These are phyloP conservation scores for Zoysia pacifica DNA, from an alignment of 176 grass and related monocot genomes.

Conservation along the genomic window DNA sequence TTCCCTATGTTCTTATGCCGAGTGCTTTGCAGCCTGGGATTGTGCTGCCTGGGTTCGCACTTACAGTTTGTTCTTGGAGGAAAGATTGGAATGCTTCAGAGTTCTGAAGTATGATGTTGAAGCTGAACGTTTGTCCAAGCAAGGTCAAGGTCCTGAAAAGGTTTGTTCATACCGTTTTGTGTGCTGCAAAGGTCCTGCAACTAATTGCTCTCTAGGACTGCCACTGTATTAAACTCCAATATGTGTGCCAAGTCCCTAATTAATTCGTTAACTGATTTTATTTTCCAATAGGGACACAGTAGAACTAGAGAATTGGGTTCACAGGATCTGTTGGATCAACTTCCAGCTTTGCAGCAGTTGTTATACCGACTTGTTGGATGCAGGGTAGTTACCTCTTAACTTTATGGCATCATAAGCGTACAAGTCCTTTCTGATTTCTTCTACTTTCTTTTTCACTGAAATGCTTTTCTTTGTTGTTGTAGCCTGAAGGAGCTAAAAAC, in stretches of 20 bases:
- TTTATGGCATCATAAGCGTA: not conserved
- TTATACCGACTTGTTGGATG: conserved; percentile 95
- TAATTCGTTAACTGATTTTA: conserved; percentile 16
- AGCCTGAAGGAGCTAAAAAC: conserved; percentile 91
- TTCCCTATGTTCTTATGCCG: not conserved
- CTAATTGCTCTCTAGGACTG: too few species aligned
- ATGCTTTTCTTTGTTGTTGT: not conserved
- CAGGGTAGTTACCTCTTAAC: conserved; percentile 54
- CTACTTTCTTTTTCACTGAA: not conserved
- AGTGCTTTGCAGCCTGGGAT: conserved; percentile 79
- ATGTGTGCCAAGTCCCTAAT: not conserved
- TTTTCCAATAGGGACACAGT: conserved; percentile 72
- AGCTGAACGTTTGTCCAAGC: conserved; percentile 85
- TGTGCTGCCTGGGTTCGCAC: conserved; percentile 96
- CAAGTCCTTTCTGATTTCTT: not conserved
- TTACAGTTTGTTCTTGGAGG: conserved; percentile 93
- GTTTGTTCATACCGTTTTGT: conserved; percentile 46
- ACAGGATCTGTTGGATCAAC: conserved; percentile 85
- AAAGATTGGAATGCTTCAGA: conserved; percentile 96
- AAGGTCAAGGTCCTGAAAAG: conserved; percentile 89
- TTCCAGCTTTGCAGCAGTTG: conserved; percentile 96
- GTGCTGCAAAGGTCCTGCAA: too few species aligned
- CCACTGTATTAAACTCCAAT: too few species aligned
- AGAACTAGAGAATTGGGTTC: conserved; percentile 84
- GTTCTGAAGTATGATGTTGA: conserved; percentile 95